A percentile compares a stretch with the other conserved stretches of the same genome.
Evolutionary conservation across 2,329 filamentous ascomycete genomes (phyloP).

Genomic region (Metarhizium anisopliae): DNA sequence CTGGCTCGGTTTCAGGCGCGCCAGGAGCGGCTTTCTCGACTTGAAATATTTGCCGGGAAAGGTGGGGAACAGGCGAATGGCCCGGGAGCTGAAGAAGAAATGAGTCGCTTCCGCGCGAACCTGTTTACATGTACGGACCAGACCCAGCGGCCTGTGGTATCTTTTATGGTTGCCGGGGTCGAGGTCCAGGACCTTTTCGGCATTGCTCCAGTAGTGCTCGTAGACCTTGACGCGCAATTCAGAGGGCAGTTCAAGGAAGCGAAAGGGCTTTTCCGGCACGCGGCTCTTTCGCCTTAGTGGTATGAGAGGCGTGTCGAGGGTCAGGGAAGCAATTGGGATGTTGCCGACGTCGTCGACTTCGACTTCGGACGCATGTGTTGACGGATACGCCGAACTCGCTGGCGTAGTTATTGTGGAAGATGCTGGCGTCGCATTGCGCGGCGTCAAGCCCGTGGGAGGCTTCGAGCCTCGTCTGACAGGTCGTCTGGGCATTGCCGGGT

Average conservation of each 20-base stretch:
- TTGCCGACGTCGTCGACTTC: slow-evolving; percentile 31
- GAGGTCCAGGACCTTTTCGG: slow-evolving; percentile 52
- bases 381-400: slow-evolving; percentile 26
- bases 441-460: slow-evolving; percentile 17
- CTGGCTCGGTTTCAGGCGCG: slow-evolving; percentile 53
- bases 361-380: slow-evolving; percentile 26
- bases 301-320: slow-evolving; percentile 28
- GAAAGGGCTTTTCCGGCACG: slow-evolving; percentile 40
- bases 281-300: slow-evolving; percentile 23
- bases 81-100: slow-evolving; percentile 54
- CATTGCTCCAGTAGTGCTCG: slow-evolving; percentile 47
- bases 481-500: slow-evolving; percentile 15
- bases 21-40: slow-evolving; percentile 61
- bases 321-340: slow-evolving; percentile 33
- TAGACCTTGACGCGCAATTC: slow-evolving; percentile 66
- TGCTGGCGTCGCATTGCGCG: slow-evolving; percentile 16
- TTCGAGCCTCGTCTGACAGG: slow-evolving; percentile 11
- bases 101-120: slow-evolving; percentile 56
- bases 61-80: slow-evolving; percentile 59
- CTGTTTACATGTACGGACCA: slow-evolving; percentile 52
- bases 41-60: slow-evolving; percentile 59
- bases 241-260: slow-evolving; percentile 57
- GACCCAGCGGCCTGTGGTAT: slow-evolving; percentile 48
- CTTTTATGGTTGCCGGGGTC: slow-evolving; percentile 56
- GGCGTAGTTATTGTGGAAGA: slow-evolving; percentile 25